A percentile compares a stretch with the other conserved stretches of the same genome.
phyloP scores from a whole-genome alignment of 2,329 filamentous ascomycete species.

The Canariomyces notabilis region DNA sequence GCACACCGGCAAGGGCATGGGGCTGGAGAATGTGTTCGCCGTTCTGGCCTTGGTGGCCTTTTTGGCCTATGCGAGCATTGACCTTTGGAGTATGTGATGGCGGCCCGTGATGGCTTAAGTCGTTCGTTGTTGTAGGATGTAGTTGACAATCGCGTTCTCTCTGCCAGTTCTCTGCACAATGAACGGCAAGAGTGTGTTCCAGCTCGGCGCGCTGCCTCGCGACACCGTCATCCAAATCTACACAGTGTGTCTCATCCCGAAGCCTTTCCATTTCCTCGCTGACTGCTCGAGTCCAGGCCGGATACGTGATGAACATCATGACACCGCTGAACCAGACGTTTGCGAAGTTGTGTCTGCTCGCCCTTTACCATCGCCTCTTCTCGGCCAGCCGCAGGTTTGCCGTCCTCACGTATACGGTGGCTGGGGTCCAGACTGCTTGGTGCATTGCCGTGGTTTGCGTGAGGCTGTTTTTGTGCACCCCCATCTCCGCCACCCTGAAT shows the following conservation, averaged over 20 bases:
- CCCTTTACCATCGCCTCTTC: not conserved
- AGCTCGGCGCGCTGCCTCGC: not conserved
- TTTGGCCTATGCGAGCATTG: not conserved
- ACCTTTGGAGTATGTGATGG: not conserved
- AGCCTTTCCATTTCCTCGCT: not conserved
- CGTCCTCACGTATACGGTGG: not conserved
- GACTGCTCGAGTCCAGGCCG: not conserved
- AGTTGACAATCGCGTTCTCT: not conserved
- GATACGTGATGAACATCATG: not conserved
- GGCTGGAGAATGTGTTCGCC: not conserved
- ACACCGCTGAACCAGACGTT: constrained; percentile 1
- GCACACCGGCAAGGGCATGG: not conserved
- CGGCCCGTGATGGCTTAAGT: no score
- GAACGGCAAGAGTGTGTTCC: not conserved
- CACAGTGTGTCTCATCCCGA: not conserved
- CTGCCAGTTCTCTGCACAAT: not conserved
- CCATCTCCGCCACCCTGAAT: not conserved
- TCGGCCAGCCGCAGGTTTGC: not conserved
- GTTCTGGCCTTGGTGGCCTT: not conserved
- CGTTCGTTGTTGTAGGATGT: not conserved
- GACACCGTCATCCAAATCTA: not conserved
- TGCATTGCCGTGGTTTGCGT: not conserved
- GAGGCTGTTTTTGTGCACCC: not conserved
- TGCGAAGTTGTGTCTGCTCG: not conserved
- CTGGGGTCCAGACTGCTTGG: not conserved